Base-by-base conservation (phyloP, 768 basidiomycete genomes). In the Dacryopinax spathularia region DNA sequence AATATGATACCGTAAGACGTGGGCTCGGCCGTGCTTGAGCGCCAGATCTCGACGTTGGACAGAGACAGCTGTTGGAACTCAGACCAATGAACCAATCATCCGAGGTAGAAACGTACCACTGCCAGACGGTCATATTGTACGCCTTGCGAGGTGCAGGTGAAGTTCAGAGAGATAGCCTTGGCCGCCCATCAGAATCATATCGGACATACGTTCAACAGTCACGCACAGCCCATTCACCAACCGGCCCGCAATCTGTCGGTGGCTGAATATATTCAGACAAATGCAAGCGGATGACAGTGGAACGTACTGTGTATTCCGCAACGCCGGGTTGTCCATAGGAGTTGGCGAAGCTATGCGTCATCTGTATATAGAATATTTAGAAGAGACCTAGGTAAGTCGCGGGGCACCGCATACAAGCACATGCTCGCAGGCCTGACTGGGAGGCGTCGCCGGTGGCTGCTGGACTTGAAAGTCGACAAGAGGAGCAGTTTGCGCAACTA, bases 1-100 rank as follows among this genome's bases (percentile, higher is more conserved):
- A 87, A 89, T 60, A 88, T 84, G 65, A 89, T 88, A 12, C 88
- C 88, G 59, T 81, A 77, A 1, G 80, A 77, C 0, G 83, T 85
- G 0, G 88, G 88, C 72, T 90, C 88, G 0, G 88, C 84, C 18
- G 88, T 90, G 0, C 87, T 88, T 20, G 86, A 88, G 35, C 88
- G 78, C 88, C 88, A 88, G 60, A 89, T 86, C 87, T 56, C 20
- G 41, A 27, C 43, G 39, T 34, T 64, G 13, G 44, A 59, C 43
- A 59, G 29, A n/a, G 36, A 62, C 34, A 59, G 27, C 34, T 62
- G 12, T 36, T 1, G 0, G 25, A 34, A 44, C 10, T 13, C 27
- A 25, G 16, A 43, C 16, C 22, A 25, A 1, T 33, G 70, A 82
- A 65, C 68, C 87, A 85, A 87, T 72, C 89, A 88, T 6, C 87